Base-by-base conservation (phyloP, 192 early-diverging fungal genomes). In the Coemansia sp. region DNA sequence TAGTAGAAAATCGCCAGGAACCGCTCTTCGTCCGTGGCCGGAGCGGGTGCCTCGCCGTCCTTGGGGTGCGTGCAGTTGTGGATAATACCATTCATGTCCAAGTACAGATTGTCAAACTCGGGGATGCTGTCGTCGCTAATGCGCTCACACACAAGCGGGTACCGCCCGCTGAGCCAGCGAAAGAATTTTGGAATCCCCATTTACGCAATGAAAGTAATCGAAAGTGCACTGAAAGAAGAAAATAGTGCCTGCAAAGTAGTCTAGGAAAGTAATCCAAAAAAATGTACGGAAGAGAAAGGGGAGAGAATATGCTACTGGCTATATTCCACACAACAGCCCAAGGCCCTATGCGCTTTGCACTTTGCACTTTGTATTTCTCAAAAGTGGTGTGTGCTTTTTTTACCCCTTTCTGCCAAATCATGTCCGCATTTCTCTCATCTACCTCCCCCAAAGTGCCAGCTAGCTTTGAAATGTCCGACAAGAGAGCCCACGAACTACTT, bases 51-150 rank as follows among this genome's bases (percentile, higher is more conserved):
- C 76, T 94, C 90, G 67, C 86, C 86, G 64, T 95, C 93, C 75
- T 97, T 96, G 20, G 93, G 90, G 72, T 96, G 94, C 26, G 93
- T 92, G 82, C 95, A 99, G 69, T 94, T 92, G 77, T 97, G 97
- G 75, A 99, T 93, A 62, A 99, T 95, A 34, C 97, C 97, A 74
- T 99, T 99, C 95, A 99, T 96, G 69, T 99, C 96, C 84, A 98
- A 83, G 67, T 98, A 98, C 48, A 98, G 85, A 71, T 97, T 97
- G 82, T 97, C 95, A 77, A 95, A 97, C 76, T 96, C 94, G 42
- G 96, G 96, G 68, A 97, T 96, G 61, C 86, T 82, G 77, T 91
- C 94, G 71, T 96, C 93, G 34, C 86, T 85, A 42, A 98, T 91
- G 57, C 97, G 79, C 74, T 97, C 92, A 69, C 87, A 89, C 70